Base-by-base conservation (phyloP, 352 stramenopile species). In the Pythium dissimile region DNA sequence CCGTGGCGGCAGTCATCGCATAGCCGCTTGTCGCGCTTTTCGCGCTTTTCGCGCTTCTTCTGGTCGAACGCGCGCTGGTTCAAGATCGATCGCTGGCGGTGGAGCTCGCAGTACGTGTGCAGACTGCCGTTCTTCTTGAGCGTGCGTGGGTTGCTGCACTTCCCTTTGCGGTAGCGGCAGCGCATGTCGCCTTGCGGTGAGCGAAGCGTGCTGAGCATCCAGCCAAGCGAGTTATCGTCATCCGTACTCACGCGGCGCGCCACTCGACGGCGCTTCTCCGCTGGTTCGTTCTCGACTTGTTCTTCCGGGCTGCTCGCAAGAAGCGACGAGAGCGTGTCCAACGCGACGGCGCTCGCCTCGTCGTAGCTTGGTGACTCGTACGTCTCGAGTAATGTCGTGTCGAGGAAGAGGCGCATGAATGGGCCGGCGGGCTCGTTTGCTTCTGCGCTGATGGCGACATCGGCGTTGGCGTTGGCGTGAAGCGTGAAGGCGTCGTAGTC, bases 31-130 rank as follows among this genome's bases (percentile, higher is more conserved):
- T 13, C n/a, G n/a, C n/a, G 16, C 16, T n/a, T 16, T 18, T 49
- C n/a, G 2, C 30, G 47, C 23, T 20, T 32, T 5, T 9, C 49
- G 34, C 59, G 59, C 31, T 56, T 60, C 54, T 68, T 62, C 16
- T 12, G 20, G 61, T 69, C 62, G 30, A 64, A 64, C 42, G 48
- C 55, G n/a, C 50, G 47, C 67, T 92, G 82, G 62, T 89, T 92
- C 11, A 62, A 54, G 18, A 86, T 62, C 2, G 79, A 84, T 1
- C 73, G 74, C 39, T 67, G 61, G 4, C 81, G 81, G 54, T 92
- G 81, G 43, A 79, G 64, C 34, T 84, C 77, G 32, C 81, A 92
- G 55, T 78, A 85, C 46, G 67, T 74, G 54, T 92, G 81, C 55
- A 84, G 52, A 18, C 50, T 60, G 11, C 81, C 81, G 54, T 84